Base-by-base conservation (phyloP, 345 rosid species). In the Citrus reticulata region DNA sequence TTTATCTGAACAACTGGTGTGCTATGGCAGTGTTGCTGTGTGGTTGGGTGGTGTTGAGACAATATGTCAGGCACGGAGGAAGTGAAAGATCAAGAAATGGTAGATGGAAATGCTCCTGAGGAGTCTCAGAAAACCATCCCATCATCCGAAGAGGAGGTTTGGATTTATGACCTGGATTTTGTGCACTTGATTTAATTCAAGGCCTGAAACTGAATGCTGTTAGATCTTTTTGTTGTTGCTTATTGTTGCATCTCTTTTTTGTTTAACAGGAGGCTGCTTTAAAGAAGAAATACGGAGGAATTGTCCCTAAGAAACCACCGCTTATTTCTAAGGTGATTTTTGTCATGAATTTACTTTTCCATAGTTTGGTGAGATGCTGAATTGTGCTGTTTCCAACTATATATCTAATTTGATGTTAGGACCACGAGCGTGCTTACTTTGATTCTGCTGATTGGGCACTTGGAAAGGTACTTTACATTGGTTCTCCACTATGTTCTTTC, bases 391-490 rank as follows among this genome's bases (percentile, higher is more conserved):
- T 75, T 32, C 13, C 37, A 64, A 46, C 73, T 35, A 72, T 68
- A 51, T 51, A 62, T 70, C 54, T 77, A 40, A 78, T 76, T 83
- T 75, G 72, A 70, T 84, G 57, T 60, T 82, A 96, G 99, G 99
- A 96, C 82, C 98, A 93, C 59, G 99, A 94, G 78, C 90, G 99
- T 73, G 98, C 99, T 14, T 97, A 91, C 87, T 97, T 97, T 80
- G 99, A 94, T 80, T 96, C 99, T 63, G 99, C 99, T 85, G 99
- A 96, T 80, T 96, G 99, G 99, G 99, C 99, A 58, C 94, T 96
- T 86, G 99, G 99, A 83, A 96, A 96, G 98, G 99, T 95, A 84
- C 68, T 61, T 27, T 46, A 22, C 54, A 20, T 70, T 29, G 22
- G 49, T 81, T 75, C 35, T 75, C 77, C 71, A 20, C 25, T 35